A percentile compares a stretch with the other conserved stretches of the same genome.
phyloP scores from a whole-genome alignment of 2,329 filamentous ascomycete species.

The Herpotrichia juniperi region DNA sequence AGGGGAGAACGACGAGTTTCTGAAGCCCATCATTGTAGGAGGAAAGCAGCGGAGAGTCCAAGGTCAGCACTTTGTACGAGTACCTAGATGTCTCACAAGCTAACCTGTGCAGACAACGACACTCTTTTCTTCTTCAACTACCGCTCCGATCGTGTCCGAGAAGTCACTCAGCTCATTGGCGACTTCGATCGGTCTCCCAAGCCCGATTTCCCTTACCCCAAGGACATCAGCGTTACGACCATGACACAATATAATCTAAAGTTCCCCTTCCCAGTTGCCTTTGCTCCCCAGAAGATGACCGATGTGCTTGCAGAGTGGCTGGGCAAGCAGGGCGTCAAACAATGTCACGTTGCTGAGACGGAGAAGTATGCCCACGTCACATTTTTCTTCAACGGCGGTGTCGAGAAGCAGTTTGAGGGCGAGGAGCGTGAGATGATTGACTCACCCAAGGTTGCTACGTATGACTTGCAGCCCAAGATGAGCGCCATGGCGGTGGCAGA shows the following conservation, averaged over 20 bases:
- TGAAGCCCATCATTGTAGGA: constrained; percentile 95
- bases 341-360: constrained; percentile 97
- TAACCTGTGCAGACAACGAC: constrained; percentile 71
- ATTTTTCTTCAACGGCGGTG: constrained; percentile 99
- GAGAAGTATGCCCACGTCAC: constrained; percentile 99
- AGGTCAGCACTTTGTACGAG: constrained; percentile 58
- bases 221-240: constrained; percentile 84
- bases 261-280: constrained; percentile 90
- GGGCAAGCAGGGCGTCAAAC: constrained; percentile 83
- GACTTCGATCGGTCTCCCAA: constrained; percentile 88
- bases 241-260: constrained; percentile 99
- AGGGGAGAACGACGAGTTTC: constrained; percentile 93
- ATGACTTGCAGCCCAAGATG: constrained; percentile 96
- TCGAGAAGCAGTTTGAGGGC: constrained; percentile 92
- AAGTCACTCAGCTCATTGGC: constrained; percentile 93
- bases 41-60: constrained; percentile 86
- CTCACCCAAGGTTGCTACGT: constrained; percentile 93
- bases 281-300: constrained; percentile 93
- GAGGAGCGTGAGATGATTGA: constrained; percentile 94
- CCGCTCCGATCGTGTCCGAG: constrained; percentile 94
- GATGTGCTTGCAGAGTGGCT: constrained; percentile 99
- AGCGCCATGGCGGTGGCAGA: constrained; percentile 88
- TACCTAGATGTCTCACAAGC: constrained; percentile 33
- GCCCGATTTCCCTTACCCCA: constrained; percentile 92
- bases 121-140: constrained; percentile 99